A percentile compares a stretch with the other conserved stretches of the same genome.
These are phyloP conservation scores for Pueraria montana DNA, from an alignment of 306 rosid species.

Conservation along the genomic window DNA sequence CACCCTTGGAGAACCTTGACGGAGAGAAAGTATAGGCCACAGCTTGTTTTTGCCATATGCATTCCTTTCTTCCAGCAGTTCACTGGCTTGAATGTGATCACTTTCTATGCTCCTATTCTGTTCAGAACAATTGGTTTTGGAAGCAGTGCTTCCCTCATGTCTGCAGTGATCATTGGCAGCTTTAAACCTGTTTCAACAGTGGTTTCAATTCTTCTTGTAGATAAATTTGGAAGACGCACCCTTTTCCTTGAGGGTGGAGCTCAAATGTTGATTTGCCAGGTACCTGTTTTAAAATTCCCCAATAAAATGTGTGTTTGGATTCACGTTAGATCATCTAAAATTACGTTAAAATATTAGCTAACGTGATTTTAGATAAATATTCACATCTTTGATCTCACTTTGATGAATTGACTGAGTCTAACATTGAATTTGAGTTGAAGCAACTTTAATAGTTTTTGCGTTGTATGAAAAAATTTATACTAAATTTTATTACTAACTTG, in stretches of 20 bases:
- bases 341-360: neutral
- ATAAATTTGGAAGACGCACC: constrained; percentile 72
- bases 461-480: neutral
- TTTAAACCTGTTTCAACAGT: constrained; percentile 63
- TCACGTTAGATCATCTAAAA: neutral
- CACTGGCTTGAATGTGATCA: constrained; percentile 83
- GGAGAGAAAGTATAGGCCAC: constrained; percentile 74
- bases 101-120: constrained; percentile 84
- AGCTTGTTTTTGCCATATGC: constrained; percentile 64
- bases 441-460: neutral
- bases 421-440: neutral
- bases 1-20: constrained; percentile 66
- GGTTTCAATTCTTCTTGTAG: constrained; percentile 60
- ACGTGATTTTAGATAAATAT: neutral
- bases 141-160: constrained; percentile 68
- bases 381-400: neutral
- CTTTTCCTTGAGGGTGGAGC: constrained; percentile 83
- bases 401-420: too few relatives aligned
- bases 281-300: too few relatives aligned
- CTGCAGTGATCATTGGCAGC: constrained; percentile 68
- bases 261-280: constrained; percentile 78
- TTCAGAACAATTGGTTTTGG: constrained; percentile 86
- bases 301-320: neutral
- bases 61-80: constrained; percentile 89
- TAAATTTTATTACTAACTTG: neutral